Evolutionary conservation across 108 stramenopile genomes (phyloP).

Genomic region (Phaeodactylum tricornutum): DNA sequence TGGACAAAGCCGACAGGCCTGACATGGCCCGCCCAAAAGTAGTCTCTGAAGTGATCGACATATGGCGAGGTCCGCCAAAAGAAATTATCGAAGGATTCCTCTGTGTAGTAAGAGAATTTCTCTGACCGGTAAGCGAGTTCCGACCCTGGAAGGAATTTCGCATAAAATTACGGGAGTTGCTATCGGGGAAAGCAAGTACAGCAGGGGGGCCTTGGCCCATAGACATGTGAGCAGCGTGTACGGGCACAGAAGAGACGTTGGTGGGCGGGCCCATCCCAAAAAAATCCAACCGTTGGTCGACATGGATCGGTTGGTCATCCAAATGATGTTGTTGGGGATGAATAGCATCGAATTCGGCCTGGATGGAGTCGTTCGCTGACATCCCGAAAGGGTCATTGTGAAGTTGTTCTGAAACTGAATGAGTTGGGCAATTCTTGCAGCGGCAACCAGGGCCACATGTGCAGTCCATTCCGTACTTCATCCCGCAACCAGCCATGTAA

Average conservation of each 20-base stretch:
- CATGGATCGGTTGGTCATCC: constrained; percentile 1
- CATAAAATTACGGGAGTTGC: neutral
- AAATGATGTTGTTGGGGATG: neutral
- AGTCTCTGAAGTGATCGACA: constrained; percentile 34
- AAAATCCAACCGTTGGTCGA: constrained; percentile 8
- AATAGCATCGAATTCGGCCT: neutral
- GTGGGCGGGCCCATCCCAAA: neutral
- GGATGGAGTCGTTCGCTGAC: neutral
- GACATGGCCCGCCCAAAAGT: constrained; percentile 87
- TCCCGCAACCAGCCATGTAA: constrained; percentile 45
- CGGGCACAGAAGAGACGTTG: too few species aligned
- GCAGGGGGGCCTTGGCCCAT: neutral
- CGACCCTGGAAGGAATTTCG: neutral
- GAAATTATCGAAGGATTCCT: constrained; percentile 37
- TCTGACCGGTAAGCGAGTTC: too few species aligned
- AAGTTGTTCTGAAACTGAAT: too few species aligned
- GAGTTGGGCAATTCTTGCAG: constrained; percentile 24
- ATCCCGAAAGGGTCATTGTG: neutral
- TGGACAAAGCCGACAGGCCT: constrained; percentile 72
- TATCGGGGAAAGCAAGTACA: too few species aligned
- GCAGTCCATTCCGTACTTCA: constrained; percentile 42
- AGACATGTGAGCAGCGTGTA: neutral
- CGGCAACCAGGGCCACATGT: constrained; percentile 40
- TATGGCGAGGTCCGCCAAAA: constrained; percentile 28
- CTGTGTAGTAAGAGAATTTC: neutral